Conservation (phyloP, 225 moss, liverwort and hornwort species). For the Polytrichum formosum region DNA sequence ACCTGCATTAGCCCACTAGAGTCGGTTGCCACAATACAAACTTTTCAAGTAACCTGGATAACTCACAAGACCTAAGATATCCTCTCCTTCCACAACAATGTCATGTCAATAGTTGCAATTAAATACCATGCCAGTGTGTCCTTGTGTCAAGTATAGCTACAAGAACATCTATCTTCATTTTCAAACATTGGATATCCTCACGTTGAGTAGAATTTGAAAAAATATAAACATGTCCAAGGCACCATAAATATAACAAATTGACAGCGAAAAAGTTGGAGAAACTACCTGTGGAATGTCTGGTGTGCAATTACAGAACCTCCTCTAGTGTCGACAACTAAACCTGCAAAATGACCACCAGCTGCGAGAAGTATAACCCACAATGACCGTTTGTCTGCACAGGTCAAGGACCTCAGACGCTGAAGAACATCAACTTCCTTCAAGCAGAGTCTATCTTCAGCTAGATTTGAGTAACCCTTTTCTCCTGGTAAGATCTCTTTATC, state of each 20-base stretch:
- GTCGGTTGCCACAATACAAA: too few species aligned
- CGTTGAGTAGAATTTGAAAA: too few species aligned
- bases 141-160: too few species aligned
- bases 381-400: slow-evolving; percentile 30
- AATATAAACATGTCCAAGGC: too few species aligned
- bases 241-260: neutral
- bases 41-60: too few species aligned
- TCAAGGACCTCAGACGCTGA: slow-evolving; percentile 60
- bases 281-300: slow-evolving; percentile 91
- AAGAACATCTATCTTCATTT: too few species aligned
- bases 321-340: slow-evolving; percentile 61
- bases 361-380: slow-evolving; percentile 78
- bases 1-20: slow-evolving; percentile 75
- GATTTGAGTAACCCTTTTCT: slow-evolving; percentile 55
- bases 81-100: too few species aligned
- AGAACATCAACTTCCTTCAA: slow-evolving; percentile 60
- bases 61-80: too few species aligned
- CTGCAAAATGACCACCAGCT: slow-evolving; percentile 97
- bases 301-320: slow-evolving; percentile 82
- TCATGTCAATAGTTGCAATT: too few species aligned
- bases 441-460: slow-evolving; percentile 37
- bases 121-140: too few species aligned
- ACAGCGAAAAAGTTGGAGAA: neutral
- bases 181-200: too few species aligned
- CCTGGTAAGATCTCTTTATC: slow-evolving; percentile 73